Percentiles rank a stretch among this genome's conserved stretches.
Conservation (phyloP, 768 basidiomycete species). For the Suillus variegatus region DNA sequence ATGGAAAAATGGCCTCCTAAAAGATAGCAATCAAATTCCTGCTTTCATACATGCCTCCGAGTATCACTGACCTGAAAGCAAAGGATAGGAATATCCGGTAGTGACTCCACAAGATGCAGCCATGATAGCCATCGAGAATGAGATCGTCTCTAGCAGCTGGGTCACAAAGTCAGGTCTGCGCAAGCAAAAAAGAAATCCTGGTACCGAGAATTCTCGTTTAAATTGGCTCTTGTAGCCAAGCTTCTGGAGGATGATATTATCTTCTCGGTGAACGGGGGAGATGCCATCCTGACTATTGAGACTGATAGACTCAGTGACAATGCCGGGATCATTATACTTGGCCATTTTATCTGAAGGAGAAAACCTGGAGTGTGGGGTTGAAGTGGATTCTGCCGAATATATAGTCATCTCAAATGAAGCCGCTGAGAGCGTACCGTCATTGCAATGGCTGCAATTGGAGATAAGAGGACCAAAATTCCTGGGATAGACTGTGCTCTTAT, state of each 20-base stretch:
- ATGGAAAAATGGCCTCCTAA: conserved; percentile 26
- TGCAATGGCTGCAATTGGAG: not conserved
- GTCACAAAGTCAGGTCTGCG: not conserved
- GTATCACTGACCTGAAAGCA: conserved; percentile 16
- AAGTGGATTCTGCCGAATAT: not conserved
- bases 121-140: conserved; percentile 26
- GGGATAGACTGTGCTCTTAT: not conserved
- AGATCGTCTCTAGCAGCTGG: conserved; percentile 25
- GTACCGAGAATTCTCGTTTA: conserved; percentile 25
- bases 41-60: not conserved
- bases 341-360: conserved; percentile 12
- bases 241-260: conserved; percentile 20
- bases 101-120: conserved; percentile 24
- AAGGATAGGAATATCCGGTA: conserved; percentile 20
- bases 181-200: not conserved
- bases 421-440: not conserved
- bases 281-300: conserved; percentile 8
- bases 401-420: not conserved
- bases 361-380: not conserved
- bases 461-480: not conserved
- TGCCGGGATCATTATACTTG: conserved; percentile 1
- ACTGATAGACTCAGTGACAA: conserved; percentile 7
- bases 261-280: conserved; percentile 17
- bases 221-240: conserved; percentile 30
- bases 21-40: not conserved